phyloP scores from a whole-genome alignment of 805 yeast genomes.

The Candida succiphila region DNA sequence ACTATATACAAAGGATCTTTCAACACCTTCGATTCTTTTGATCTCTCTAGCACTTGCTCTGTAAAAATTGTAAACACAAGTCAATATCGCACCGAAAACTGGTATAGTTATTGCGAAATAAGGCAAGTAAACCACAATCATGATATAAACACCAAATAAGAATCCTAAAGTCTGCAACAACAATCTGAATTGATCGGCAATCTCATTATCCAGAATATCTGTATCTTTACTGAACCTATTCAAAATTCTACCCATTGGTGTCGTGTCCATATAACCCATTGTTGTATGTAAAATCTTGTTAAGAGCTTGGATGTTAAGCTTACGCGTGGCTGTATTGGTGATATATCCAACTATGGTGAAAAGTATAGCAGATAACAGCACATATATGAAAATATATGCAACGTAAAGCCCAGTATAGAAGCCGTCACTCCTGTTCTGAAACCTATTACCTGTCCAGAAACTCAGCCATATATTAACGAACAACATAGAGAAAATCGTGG shows the following conservation, averaged over 20 bases:
- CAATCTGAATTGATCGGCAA: slow-evolving; percentile 61
- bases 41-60: slow-evolving; percentile 37
- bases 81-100: slow-evolving; percentile 30
- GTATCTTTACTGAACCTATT: slow-evolving; percentile 85
- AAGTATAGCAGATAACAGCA: slow-evolving; percentile 30
- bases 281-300: slow-evolving; percentile 61
- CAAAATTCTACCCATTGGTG: slow-evolving; percentile 80
- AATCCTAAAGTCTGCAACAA: slow-evolving; percentile 39
- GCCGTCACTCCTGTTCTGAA: slow-evolving; percentile 29
- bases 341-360: slow-evolving; percentile 39
- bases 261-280: slow-evolving; percentile 74
- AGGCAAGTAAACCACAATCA: slow-evolving; percentile 41
- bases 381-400: slow-evolving; percentile 40
- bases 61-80: slow-evolving; percentile 32
- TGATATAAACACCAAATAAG: slow-evolving; percentile 19
- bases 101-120: slow-evolving; percentile 49
- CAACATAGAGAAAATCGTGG: slow-evolving; percentile 40
- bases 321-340: slow-evolving; percentile 43
- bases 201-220: slow-evolving; percentile 71
- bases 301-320: slow-evolving; percentile 53
- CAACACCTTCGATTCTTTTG: slow-evolving; percentile 37
- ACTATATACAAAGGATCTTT: slow-evolving; percentile 37
- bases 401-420: slow-evolving; percentile 70
- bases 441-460: slow-evolving; percentile 60
- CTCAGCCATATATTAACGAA: slow-evolving; percentile 72